phyloP scores from a whole-genome alignment of 768 basidiomycete species.

The Saitozyma sp. region DNA sequence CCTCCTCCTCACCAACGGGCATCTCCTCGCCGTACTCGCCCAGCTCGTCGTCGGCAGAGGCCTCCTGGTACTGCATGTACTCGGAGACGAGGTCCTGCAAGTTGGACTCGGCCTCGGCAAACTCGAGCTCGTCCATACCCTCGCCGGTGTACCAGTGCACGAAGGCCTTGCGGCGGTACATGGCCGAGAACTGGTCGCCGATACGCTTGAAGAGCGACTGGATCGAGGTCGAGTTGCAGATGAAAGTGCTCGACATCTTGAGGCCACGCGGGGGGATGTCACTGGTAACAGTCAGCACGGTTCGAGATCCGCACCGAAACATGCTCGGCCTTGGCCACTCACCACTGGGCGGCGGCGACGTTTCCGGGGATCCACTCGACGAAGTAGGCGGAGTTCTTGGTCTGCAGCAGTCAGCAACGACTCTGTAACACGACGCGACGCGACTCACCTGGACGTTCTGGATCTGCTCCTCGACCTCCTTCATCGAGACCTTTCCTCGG shows the following conservation, averaged over 20 bases:
- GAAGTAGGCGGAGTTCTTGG: constrained; percentile 97
- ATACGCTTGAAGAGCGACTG: constrained; percentile 99
- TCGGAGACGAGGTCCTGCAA: constrained; percentile 98
- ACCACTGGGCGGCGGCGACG: constrained; percentile 91
- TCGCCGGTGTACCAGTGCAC: constrained; percentile 95
- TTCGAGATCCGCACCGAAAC: not conserved
- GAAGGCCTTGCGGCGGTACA: constrained; percentile 86
- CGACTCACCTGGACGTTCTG: constrained; percentile 65
- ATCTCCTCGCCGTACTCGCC: constrained; percentile 46
- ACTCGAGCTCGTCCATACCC: constrained; percentile 77
- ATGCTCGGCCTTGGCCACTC: constrained; percentile 3
- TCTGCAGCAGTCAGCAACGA: constrained; percentile 56
- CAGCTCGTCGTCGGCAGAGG: constrained; percentile 47
- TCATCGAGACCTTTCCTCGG: constrained; percentile 99
- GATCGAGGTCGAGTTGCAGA: constrained; percentile 95
- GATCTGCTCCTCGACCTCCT: constrained; percentile 99
- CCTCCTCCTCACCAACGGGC: constrained; percentile 19
- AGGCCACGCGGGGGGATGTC: constrained; percentile 93
- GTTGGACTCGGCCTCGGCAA: constrained; percentile 92
- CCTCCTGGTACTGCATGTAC: constrained; percentile 66
- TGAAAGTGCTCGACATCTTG: constrained; percentile 96
- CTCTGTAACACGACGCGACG: constrained; percentile 3
- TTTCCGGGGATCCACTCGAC: constrained; percentile 99
- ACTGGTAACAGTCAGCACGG: constrained; percentile 34
- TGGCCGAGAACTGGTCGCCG: constrained; percentile 95